These are phyloP conservation scores for Ustilago lituana DNA, from an alignment of 1,284 basidiomycete species.

Conservation along the genomic window DNA sequence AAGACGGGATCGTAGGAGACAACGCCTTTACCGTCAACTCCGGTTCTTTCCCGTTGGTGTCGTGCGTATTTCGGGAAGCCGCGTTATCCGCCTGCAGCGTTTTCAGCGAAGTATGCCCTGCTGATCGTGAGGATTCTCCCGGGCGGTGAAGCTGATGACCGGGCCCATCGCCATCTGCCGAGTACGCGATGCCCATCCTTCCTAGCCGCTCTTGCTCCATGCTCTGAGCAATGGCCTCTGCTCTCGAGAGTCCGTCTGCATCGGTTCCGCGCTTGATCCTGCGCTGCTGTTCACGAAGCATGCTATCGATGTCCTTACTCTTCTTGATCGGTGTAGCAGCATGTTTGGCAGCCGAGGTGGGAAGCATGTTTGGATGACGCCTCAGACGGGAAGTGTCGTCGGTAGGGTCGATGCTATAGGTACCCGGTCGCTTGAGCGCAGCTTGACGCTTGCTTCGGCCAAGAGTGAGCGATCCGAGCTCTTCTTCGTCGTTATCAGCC, in stretches of 20 bases:
- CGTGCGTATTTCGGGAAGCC: too few species aligned
- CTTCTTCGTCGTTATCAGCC: constrained; percentile 18
- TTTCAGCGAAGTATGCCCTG: too few species aligned
- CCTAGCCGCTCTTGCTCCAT: constrained; percentile 40
- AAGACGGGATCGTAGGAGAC: constrained; percentile 43
- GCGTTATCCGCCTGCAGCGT: neutral
- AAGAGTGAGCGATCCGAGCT: constrained; percentile 27
- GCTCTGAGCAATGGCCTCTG: constrained; percentile 33
- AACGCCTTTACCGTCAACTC: constrained; percentile 25
- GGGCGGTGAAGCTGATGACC: neutral
- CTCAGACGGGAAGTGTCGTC: constrained; percentile 27
- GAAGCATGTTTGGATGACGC: constrained; percentile 20
- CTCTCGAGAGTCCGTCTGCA: constrained; percentile 33
- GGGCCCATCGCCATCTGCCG: neutral
- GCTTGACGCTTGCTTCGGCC: constrained; percentile 27
- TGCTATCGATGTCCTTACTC: constrained; percentile 5
- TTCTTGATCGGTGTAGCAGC: constrained; percentile 2
- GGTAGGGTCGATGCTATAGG: constrained; percentile 40
- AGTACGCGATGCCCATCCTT: constrained; percentile 24
- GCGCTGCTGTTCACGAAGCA: constrained; percentile 27
- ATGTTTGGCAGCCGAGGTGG: constrained; percentile 3
- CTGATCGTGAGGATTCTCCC: too few species aligned
- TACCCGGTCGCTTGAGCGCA: constrained; percentile 28
- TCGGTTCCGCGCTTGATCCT: constrained; percentile 27
- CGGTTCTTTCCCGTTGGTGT: constrained; percentile 4